Percentiles rank a stretch among this genome's conserved stretches.
Evolutionary conservation across 2,329 filamentous ascomycete species (phyloP).

Genomic region (Aspergillus sp.): DNA sequence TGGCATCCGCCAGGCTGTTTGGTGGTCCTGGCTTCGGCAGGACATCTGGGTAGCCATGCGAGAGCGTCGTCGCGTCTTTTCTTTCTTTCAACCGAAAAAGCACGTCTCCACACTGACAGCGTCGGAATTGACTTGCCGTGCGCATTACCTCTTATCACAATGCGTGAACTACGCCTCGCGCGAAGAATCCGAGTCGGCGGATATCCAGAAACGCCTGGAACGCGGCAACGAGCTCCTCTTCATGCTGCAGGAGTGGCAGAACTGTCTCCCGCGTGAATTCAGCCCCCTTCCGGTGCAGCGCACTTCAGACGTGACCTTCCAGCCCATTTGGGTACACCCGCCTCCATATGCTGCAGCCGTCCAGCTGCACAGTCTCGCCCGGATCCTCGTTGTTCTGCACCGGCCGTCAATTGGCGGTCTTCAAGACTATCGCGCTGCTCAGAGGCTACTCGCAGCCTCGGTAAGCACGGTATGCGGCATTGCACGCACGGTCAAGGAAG

Average conservation of each 20-base stretch:
- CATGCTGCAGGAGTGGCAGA: conserved; percentile 45
- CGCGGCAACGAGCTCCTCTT: conserved; percentile 40
- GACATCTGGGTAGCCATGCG: conserved; percentile 58
- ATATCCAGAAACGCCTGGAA: conserved; percentile 38
- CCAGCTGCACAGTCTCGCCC: conserved; percentile 47
- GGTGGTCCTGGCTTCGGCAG: conserved; percentile 61
- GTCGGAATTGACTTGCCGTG: conserved; percentile 47
- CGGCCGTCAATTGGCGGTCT: conserved; percentile 45
- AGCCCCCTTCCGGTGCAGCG: conserved; percentile 30
- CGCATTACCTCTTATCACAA: conserved; percentile 49
- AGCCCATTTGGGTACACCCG: conserved; percentile 47
- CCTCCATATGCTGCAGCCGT: conserved; percentile 42
- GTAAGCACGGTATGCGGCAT: conserved; percentile 21
- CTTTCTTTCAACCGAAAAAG: conserved; percentile 50
- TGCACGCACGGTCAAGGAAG: conserved; percentile 13
- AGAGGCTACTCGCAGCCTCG: conserved; percentile 14
- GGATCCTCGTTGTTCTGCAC: conserved; percentile 47
- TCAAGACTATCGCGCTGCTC: conserved; percentile 34
- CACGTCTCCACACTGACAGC: conserved; percentile 42
- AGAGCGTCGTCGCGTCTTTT: conserved; percentile 49
- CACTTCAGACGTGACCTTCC: conserved; percentile 27
- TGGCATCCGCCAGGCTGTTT: conserved; percentile 50
- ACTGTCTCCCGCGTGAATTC: conserved; percentile 37
- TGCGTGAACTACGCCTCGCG: conserved; percentile 52
- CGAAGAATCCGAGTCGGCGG: conserved; percentile 40